A percentile compares a stretch with the other conserved stretches of the same genome.
Conservation (phyloP, 495 filamentous ascomycete genomes). For the Podospora didyma region DNA sequence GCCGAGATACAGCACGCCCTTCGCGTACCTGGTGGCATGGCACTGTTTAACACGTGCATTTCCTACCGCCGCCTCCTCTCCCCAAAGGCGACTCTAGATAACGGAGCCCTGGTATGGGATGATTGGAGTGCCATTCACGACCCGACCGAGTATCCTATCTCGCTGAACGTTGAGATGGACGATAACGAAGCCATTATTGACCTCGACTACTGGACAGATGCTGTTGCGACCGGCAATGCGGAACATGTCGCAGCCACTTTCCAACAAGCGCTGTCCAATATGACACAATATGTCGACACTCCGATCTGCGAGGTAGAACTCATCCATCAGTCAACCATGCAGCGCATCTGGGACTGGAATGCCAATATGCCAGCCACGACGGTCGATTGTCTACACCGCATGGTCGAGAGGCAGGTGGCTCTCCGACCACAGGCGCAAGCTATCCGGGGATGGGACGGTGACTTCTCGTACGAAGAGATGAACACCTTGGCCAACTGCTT, state of each 20-base stretch:
- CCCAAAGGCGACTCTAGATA: not conserved
- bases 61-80: conserved; percentile 20
- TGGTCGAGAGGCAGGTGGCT: conserved; percentile 17
- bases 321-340: conserved; percentile 9
- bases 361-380: conserved; percentile 14
- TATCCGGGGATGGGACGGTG: conserved; percentile 47
- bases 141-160: conserved; percentile 53
- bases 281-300: conserved; percentile 30
- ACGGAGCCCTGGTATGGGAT: conserved; percentile 7
- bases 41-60: conserved; percentile 32
- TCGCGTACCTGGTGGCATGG: conserved; percentile 20
- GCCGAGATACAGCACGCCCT: conserved; percentile 38
- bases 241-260: conserved; percentile 49
- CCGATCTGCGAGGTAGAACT: conserved; percentile 8
- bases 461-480: conserved; percentile 47
- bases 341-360: conserved; percentile 21
- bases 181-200: conserved; percentile 45
- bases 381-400: conserved; percentile 12
- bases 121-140: conserved; percentile 41
- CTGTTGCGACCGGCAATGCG: conserved; percentile 35
- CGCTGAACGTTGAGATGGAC: conserved; percentile 50
- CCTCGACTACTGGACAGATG: conserved; percentile 55
- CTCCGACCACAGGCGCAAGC: conserved; percentile 27
- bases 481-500: conserved; percentile 30
- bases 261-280: conserved; percentile 40